Conservation (phyloP, 805 yeast species). For the Barnettozyma siamensis region DNA sequence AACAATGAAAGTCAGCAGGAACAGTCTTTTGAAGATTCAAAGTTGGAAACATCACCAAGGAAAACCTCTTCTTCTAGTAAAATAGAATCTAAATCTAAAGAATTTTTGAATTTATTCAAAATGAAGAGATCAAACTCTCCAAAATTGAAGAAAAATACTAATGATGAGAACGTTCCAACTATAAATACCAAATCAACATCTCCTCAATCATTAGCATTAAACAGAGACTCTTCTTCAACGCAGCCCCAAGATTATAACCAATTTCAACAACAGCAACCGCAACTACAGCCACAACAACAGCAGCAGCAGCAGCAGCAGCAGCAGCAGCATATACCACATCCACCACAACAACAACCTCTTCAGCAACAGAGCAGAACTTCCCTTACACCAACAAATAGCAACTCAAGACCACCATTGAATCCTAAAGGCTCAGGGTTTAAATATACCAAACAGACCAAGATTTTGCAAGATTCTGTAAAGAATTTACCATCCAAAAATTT, state of each 20-base stretch:
- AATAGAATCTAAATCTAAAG: conserved; percentile 21
- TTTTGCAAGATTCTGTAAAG: conserved; percentile 18
- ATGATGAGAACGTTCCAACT: conserved; percentile 13
- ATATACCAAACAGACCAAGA: conserved; percentile 7
- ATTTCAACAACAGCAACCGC: neutral
- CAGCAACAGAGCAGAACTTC: conserved; percentile 2
- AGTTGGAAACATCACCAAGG: neutral
- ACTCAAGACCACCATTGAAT: conserved; percentile 15
- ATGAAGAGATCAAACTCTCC: conserved; percentile 23
- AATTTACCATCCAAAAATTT: conserved; percentile 9
- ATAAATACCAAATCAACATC: neutral
- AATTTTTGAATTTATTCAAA: conserved; percentile 23
- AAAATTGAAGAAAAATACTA: conserved; percentile 10
- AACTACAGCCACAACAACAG: neutral
- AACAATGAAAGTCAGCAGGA: neutral
- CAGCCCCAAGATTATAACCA: conserved; percentile 1
- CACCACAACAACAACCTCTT: conserved; percentile 5
- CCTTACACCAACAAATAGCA: neutral
- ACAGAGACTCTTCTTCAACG: neutral
- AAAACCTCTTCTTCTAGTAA: neutral
- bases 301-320: conserved; percentile 8
- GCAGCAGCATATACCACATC: neutral
- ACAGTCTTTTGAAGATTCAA: conserved; percentile 5
- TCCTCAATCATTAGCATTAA: neutral
- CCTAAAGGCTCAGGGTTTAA: conserved; percentile 11